phyloP scores from a whole-genome alignment of 306 rosid species.

The Cucurbita ficifolia region DNA sequence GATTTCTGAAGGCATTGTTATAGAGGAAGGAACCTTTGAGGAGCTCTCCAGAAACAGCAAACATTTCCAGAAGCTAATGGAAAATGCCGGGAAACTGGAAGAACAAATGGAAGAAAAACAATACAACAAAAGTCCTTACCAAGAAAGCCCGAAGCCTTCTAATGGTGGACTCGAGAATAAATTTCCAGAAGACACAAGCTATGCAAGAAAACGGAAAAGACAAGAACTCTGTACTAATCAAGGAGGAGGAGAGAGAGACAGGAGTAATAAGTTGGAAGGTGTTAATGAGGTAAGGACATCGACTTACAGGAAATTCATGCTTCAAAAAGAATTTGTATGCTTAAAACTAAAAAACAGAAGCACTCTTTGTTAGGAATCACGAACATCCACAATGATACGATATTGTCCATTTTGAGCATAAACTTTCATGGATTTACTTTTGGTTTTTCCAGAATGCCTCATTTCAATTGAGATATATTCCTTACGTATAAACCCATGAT shows the following conservation, averaged over 20 bases:
- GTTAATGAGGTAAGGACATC: slow-evolving; percentile 37
- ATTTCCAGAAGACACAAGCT: slow-evolving; percentile 20
- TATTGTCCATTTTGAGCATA: no score
- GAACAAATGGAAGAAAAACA: slow-evolving; percentile 25
- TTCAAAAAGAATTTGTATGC: background rate
- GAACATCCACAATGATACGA: no score
- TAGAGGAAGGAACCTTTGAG: slow-evolving; percentile 77
- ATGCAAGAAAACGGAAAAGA: slow-evolving; percentile 38
- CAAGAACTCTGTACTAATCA: slow-evolving; percentile 47
- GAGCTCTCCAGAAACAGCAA: slow-evolving; percentile 51
- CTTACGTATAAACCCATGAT: no score
- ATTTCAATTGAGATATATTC: no score
- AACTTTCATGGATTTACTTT: no score
- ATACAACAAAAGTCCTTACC: slow-evolving; percentile 10
- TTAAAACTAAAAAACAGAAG: background rate
- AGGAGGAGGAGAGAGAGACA: slow-evolving; percentile 79
- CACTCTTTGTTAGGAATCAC: no score
- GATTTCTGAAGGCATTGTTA: slow-evolving; percentile 47
- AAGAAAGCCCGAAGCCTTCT: slow-evolving; percentile 14
- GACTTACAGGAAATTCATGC: background rate
- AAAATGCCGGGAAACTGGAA: slow-evolving; percentile 82
- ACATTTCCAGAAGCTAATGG: slow-evolving; percentile 79
- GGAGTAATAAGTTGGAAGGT: slow-evolving; percentile 78
- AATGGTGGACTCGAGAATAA: slow-evolving; percentile 20
- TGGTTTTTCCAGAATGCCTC: no score